Evolutionary conservation across 108 stramenopile species (phyloP), one percentile per base, ranked within the genome.

Genomic region (Conticribra weissflogii): DNA sequence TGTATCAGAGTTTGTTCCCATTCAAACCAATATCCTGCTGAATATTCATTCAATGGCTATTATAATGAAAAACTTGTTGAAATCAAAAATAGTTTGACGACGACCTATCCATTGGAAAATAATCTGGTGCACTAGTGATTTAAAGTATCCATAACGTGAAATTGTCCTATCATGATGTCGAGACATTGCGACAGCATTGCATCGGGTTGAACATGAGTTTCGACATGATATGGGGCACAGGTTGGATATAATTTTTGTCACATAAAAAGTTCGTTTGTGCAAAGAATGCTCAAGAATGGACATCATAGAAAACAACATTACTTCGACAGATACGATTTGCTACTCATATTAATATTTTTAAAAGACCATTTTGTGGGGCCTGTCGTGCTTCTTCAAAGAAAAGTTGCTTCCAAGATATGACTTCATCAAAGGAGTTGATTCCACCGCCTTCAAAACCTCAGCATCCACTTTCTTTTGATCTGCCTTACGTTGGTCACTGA

Each of bases 291-390:
- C 36, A 41, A 5, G 36, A 12, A 41, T 41, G 12, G 36, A 9
- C 5, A 41, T 9, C 36, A 41, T 41, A 9, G 36, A n/a, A n/a
- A n/a, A n/a, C n/a, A 12, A 41, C 36, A 41, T 41, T 41, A 41
- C 12, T 41, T 41, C 36, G n/a, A 9, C 36, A 41, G 5, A 41
- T 12, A 41, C 12, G 36, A 41, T 9, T 41, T 41, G 36, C 36
- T 51, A 51, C 50, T 53, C 49, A 30, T 52, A 53, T 45, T 49
- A 52, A 52, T 28, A 45, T 15, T 59, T 66, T 96, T 96, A 99
- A 77, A 99, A 99, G 70, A 91, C 74, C 98, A 99, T 97, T 57
- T 89, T 83, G 85, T 99, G 99, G 50, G 98, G 98, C 71, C 92
- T 91, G 77, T 98, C 97, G 59, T 82, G 81, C 66, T 94, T 91